Evolutionary conservation across 495 filamentous ascomycete species (phyloP).

Genomic region (Neurospora sp.): DNA sequence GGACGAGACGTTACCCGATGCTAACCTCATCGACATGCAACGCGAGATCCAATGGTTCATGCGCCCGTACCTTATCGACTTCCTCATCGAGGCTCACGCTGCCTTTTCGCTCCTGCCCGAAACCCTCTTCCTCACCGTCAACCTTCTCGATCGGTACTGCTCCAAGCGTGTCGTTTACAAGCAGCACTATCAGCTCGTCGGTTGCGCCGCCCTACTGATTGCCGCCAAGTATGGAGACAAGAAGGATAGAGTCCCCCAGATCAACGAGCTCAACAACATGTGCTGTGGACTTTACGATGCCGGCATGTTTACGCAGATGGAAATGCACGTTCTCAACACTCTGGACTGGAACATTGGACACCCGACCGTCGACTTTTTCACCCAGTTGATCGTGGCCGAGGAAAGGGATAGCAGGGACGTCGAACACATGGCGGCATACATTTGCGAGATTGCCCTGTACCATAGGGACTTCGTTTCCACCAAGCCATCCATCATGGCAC

Average conservation of each 20-base stretch:
- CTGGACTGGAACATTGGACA: slow-evolving; percentile 92
- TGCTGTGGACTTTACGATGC: slow-evolving; percentile 97
- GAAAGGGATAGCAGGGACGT: slow-evolving; percentile 75
- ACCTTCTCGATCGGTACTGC: slow-evolving; percentile 95
- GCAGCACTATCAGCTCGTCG: slow-evolving; percentile 96
- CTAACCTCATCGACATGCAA: slow-evolving; percentile 96
- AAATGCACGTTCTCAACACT: slow-evolving; percentile 99
- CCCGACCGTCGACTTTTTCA: slow-evolving; percentile 88
- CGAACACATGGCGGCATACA: slow-evolving; percentile 88
- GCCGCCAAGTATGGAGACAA: slow-evolving; percentile 97
- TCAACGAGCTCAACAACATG: slow-evolving; percentile 95
- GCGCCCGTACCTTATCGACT: slow-evolving; percentile 96
- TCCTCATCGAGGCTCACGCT: slow-evolving; percentile 92
- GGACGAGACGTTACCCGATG: slow-evolving; percentile 86
- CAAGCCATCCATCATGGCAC: slow-evolving; percentile 80
- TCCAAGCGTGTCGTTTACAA: slow-evolving; percentile 98
- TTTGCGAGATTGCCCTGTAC: slow-evolving; percentile 89
- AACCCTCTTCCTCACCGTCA: slow-evolving; percentile 90
- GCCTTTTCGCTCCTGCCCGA: slow-evolving; percentile 91
- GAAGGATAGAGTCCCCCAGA: slow-evolving; percentile 93
- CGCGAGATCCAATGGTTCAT: slow-evolving; percentile 99
- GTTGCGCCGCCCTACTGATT: slow-evolving; percentile 91
- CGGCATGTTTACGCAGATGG: slow-evolving; percentile 99
- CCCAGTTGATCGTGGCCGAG: slow-evolving; percentile 59
- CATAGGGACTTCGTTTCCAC: slow-evolving; percentile 92